These are phyloP conservation scores for Nannochloropsis gaditana DNA, from an alignment of 108 stramenopile species.

Conservation along the genomic window DNA sequence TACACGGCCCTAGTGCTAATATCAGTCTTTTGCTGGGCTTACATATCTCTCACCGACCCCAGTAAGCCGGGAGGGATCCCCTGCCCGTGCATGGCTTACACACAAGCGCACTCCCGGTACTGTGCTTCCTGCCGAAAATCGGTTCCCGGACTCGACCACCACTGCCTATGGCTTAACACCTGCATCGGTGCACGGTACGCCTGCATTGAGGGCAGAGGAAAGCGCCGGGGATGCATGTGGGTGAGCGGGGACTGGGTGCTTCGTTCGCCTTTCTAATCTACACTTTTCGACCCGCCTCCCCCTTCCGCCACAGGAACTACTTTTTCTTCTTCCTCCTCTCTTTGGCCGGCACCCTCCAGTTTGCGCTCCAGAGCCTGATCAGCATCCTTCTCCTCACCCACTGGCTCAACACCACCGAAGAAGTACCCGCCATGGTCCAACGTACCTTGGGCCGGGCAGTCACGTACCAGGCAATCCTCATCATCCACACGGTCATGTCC, in stretches of 20 bases:
- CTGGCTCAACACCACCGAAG: neutral
- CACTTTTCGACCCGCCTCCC: neutral
- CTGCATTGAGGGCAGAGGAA: neutral
- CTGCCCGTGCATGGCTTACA: neutral
- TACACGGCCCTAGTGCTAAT: neutral
- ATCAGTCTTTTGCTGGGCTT: slow-evolving; percentile 6
- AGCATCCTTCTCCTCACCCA: slow-evolving; percentile 16
- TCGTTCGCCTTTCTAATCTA: too few species aligned
- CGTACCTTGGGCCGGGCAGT: neutral
- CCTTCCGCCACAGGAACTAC: neutral
- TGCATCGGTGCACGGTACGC: slow-evolving; percentile 24
- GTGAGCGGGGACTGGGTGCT: too few species aligned
- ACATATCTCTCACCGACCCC: slow-evolving; percentile 25
- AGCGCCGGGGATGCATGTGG: neutral
- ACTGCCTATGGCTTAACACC: slow-evolving; percentile 38
- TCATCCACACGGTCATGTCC: neutral
- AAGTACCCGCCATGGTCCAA: neutral
- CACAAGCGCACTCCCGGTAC: slow-evolving; percentile 27
- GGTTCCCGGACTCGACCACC: slow-evolving; percentile 43
- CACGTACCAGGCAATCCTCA: neutral
- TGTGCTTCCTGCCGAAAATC: slow-evolving; percentile 37
- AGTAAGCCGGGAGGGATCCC: slow-evolving; percentile 27
- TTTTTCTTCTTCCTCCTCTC: neutral
- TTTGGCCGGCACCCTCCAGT: neutral
- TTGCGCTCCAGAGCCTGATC: neutral